A percentile compares a stretch with the other conserved stretches of the same genome.
Conservation (phyloP, 2,329 filamentous ascomycete species). For the Colletotrichum navitas region DNA sequence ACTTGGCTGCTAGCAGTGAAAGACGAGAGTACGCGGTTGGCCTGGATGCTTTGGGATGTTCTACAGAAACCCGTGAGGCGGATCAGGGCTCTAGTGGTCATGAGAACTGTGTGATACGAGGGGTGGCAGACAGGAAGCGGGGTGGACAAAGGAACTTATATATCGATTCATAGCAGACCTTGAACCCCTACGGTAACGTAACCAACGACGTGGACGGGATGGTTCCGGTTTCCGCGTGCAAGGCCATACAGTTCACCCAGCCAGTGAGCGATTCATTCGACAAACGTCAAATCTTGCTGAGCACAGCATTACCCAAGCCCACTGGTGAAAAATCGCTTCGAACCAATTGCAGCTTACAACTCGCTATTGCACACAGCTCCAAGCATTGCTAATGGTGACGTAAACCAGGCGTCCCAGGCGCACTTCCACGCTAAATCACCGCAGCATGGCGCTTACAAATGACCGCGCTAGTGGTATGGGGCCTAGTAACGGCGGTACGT, state of each 20-base stretch:
- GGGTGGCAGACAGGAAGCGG: background rate
- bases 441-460: slow-evolving; percentile 35
- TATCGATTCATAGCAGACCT: background rate
- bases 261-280: background rate
- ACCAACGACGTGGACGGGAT: background rate
- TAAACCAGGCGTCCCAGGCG: slow-evolving; percentile 44
- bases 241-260: background rate
- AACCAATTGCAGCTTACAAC: background rate
- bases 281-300: background rate
- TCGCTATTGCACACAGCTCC: slow-evolving; percentile 7
- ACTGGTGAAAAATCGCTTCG: background rate
- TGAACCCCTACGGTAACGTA: background rate
- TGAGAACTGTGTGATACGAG: background rate
- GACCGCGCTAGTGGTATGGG: slow-evolving; percentile 16
- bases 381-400: slow-evolving; percentile 53
- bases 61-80: slow-evolving; percentile 15
- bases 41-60: background rate
- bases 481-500: slow-evolving; percentile 23
- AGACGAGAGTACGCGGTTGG: slow-evolving; percentile 15
- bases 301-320: background rate
- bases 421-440: background rate
- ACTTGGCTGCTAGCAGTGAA: background rate
- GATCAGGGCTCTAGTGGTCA: slow-evolving; percentile 14
- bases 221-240: background rate
- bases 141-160: slow-evolving; percentile 15